Base-by-base conservation (phyloP, 352 stramenopile species). In the Pythium brassicae region DNA sequence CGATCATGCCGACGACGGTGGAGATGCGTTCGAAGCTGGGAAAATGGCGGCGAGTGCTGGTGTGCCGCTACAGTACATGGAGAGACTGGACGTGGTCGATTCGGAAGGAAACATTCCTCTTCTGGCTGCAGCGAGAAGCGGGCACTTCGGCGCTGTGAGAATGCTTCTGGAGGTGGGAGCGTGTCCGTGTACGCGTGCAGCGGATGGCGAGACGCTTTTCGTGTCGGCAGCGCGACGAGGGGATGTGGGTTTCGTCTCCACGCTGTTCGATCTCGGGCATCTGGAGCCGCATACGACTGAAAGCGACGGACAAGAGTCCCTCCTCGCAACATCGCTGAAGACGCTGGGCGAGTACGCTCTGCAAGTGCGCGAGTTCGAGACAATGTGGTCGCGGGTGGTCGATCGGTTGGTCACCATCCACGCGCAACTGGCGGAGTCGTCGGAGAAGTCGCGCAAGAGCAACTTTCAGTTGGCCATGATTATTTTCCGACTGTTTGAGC, bases 401-500 rank as follows among this genome's bases (percentile, higher is more conserved):
- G 42, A 47, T 23, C 42, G 42, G 19, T 17, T 47, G 42, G 23
- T 15, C 20, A 11, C 20, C 19, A 20, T 47, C 19, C 42, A 47
- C 19, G 42, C 20, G 19, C 8, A 26, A 23, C 42, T 47, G 7
- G n/a, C 42, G n/a, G 20, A 14, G n/a, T 47, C 19, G 20, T 6
- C 19, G 14, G 19, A 47, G 19, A 5, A 20, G 12, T 27, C 42
- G 42, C 42, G 23, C 19, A 17, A 47, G 42, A 47, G 12, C 42
- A 17, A 14, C 19, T 47, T 47, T 23, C 48, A 53, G 26, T 42
- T 34, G 20, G 22, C 43, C 49, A 54, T 54, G 49, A 4, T 54
- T 29, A 15, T 54, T 4, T 32, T 54, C 27, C 27, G 35, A 0
- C 4, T 45, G 10, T 23, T 54, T 35, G 19, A 11, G 9, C 4